phyloP scores from a whole-genome alignment of 345 rosid species.

The Lagerstroemia speciosa region DNA sequence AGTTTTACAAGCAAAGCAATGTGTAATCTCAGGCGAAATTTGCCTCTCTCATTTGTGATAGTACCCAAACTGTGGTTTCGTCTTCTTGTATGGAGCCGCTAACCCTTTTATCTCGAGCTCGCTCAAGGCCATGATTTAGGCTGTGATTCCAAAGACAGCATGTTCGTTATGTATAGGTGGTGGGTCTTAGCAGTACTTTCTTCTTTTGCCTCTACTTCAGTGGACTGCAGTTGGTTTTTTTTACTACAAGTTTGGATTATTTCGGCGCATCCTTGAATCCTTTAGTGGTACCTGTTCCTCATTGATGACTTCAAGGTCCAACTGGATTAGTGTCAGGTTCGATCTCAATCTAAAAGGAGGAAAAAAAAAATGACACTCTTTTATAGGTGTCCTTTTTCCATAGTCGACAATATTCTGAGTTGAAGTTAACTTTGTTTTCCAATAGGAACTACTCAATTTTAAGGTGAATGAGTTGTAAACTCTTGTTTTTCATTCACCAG shows the following conservation, averaged over 20 bases:
- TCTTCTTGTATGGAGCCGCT: background rate
- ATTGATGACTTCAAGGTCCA: too few species aligned
- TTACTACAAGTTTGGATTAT: background rate
- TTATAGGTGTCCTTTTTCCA: too few species aligned
- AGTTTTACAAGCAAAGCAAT: slow-evolving; percentile 94
- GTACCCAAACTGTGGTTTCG: background rate
- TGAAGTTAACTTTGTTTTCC: too few species aligned
- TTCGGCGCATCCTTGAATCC: background rate
- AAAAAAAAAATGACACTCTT: too few species aligned
- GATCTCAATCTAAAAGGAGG: too few species aligned
- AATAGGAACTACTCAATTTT: too few species aligned
- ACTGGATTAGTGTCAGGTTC: too few species aligned
- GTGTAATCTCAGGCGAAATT: slow-evolving; percentile 23
- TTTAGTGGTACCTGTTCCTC: background rate
- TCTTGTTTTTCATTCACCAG: slow-evolving; percentile 18
- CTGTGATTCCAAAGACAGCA: background rate
- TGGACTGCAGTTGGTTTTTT: too few species aligned
- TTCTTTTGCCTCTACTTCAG: background rate
- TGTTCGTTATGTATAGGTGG: background rate
- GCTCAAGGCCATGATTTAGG: background rate
- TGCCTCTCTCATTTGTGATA: background rate
- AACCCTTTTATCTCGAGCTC: background rate
- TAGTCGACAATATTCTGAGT: too few species aligned
- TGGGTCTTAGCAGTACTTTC: background rate
- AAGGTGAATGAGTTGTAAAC: too few species aligned